Conservation (phyloP, 495 filamentous ascomycete genomes). For the Talaromyces proteolyticus region DNA sequence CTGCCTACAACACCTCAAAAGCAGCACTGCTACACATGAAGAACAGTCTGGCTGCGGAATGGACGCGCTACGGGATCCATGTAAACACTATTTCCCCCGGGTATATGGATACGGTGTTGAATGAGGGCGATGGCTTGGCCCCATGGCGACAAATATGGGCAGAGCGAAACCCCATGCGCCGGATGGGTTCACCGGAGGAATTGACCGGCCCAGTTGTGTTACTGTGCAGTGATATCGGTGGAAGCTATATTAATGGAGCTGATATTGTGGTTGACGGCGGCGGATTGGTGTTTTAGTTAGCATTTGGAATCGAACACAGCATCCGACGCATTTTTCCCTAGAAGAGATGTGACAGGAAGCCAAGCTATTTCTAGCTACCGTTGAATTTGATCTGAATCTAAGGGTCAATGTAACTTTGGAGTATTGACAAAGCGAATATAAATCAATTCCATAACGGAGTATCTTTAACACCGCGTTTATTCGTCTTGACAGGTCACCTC, state of each 20-base stretch:
- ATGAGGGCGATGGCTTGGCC: conserved; percentile 55
- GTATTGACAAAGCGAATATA: no score
- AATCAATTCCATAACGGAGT: no score
- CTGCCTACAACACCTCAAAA: conserved; percentile 38
- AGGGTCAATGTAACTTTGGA: no score
- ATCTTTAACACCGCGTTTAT: no score
- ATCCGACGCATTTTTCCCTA: neutral
- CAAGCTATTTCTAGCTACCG: no score
- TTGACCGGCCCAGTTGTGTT: conserved; percentile 61
- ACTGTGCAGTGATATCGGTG: conserved; percentile 51
- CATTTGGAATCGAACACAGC: neutral
- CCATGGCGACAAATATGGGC: conserved; percentile 51
- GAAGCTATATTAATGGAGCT: conserved; percentile 62
- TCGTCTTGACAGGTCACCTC: no score
- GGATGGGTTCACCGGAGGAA: conserved; percentile 63
- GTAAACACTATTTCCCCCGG: conserved; percentile 68
- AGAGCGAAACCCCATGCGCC: conserved; percentile 58
- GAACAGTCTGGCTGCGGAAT: conserved; percentile 32
- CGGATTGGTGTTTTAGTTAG: neutral
- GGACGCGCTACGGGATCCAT: conserved; percentile 54
- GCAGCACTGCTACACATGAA: conserved; percentile 28
- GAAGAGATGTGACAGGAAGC: neutral
- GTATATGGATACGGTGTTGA: conserved; percentile 80
- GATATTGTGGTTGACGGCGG: conserved; percentile 56
- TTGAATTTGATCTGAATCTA: no score